Evolutionary conservation across 169 alveolate genomes (phyloP).

Genomic region (Theileria parva): DNA sequence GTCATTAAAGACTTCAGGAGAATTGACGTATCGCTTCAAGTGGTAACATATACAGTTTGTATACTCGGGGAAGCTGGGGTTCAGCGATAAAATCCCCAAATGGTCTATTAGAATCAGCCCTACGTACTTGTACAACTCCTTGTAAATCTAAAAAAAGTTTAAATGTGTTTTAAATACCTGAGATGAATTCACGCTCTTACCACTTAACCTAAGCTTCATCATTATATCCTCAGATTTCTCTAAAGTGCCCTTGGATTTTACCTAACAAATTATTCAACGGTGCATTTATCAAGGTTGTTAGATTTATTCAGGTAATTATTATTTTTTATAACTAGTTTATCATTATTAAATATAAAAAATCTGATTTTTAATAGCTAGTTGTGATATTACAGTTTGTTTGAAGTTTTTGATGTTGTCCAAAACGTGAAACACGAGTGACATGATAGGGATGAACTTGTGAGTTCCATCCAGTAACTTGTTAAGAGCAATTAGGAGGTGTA

Average conservation of each 20-base stretch:
- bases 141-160: constrained; percentile 8
- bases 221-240: constrained; percentile 55
- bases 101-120: constrained; percentile 50
- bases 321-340: too few species aligned
- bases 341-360: too few species aligned
- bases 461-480: constrained; percentile 48
- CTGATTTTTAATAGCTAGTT: background rate
- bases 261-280: background rate
- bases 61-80: constrained; percentile 67
- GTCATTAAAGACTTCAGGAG: constrained; percentile 9
- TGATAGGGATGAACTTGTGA: constrained; percentile 45
- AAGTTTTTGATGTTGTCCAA: constrained; percentile 26
- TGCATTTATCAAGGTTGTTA: background rate
- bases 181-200: constrained; percentile 39
- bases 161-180: background rate
- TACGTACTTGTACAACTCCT: constrained; percentile 35
- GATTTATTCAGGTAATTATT: too few species aligned
- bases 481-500: constrained; percentile 48
- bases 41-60: constrained; percentile 21
- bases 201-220: constrained; percentile 30
- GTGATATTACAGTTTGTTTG: background rate
- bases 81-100: constrained; percentile 46
- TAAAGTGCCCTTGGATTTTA: background rate
- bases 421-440: constrained; percentile 32
- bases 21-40: constrained; percentile 37